Evolutionary conservation across 140 eudicot genomes (phyloP).

Genomic region (Stevia rebaudiana): DNA sequence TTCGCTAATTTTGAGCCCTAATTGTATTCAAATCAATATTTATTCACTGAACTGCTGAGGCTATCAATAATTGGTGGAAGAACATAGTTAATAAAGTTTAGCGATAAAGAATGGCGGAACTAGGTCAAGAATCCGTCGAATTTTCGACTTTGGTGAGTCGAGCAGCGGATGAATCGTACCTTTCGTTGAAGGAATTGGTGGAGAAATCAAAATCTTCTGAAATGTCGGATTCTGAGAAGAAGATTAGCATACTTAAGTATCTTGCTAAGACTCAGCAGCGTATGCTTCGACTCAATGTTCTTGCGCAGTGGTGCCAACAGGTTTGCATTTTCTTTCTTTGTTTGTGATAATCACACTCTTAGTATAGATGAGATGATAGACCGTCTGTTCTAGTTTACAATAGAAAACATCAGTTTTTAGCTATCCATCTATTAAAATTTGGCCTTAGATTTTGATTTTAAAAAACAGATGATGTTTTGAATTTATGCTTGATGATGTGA

Average conservation of each 20-base stretch:
- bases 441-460: not conserved
- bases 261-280: constrained; percentile 90
- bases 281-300: constrained; percentile 93
- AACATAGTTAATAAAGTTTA: not conserved
- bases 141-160: constrained; percentile 76
- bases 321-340: constrained; percentile 22
- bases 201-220: constrained; percentile 70
- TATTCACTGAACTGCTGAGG: constrained; percentile 9
- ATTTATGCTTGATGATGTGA: constrained; percentile 4
- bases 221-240: constrained; percentile 85
- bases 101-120: constrained; percentile 50
- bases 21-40: constrained; percentile 20
- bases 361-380: not conserved
- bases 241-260: constrained; percentile 74
- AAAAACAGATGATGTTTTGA: not conserved
- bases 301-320: constrained; percentile 98
- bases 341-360: not conserved
- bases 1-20: constrained; percentile 29
- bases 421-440: not conserved
- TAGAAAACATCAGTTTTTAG: not conserved
- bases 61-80: constrained; percentile 18
- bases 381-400: not conserved
- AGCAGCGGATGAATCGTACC: constrained; percentile 81
- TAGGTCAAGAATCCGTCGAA: constrained; percentile 90
- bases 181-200: constrained; percentile 75